Conservation (phyloP, 1,284 basidiomycete species). For the Irpex sp. region DNA sequence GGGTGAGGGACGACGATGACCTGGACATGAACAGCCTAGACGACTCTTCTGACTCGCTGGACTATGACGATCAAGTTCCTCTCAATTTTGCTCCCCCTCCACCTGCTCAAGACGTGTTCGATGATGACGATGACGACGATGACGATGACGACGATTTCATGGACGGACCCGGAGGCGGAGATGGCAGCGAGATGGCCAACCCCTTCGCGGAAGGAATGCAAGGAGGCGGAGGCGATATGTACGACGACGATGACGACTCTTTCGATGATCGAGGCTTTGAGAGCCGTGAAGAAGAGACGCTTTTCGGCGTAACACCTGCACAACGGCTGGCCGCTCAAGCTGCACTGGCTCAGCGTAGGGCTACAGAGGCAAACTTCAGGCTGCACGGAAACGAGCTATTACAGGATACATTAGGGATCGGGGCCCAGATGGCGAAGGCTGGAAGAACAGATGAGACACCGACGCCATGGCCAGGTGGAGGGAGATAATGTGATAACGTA, state of each 20-base stretch:
- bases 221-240: slow-evolving; percentile 18
- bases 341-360: slow-evolving; percentile 18
- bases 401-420: slow-evolving; percentile 60
- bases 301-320: slow-evolving; percentile 62
- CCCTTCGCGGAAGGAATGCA: slow-evolving; percentile 41
- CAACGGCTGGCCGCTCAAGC: slow-evolving; percentile 33
- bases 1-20: slow-evolving; percentile 26
- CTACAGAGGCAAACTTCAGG: slow-evolving; percentile 28
- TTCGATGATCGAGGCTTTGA: slow-evolving; percentile 33
- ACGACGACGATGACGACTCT: slow-evolving; percentile 46
- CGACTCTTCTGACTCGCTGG: slow-evolving; percentile 26
- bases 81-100: background rate
- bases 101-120: background rate
- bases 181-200: slow-evolving; percentile 35
- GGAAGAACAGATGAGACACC: slow-evolving; percentile 59
- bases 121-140: background rate
- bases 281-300: slow-evolving; percentile 51
- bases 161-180: slow-evolving; percentile 17
- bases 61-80: slow-evolving; percentile 17
- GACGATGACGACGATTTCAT: background rate
- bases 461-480: slow-evolving; percentile 39
- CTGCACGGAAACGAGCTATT: slow-evolving; percentile 59
- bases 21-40: slow-evolving; percentile 9
- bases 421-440: slow-evolving; percentile 42
- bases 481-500: background rate